Evolutionary conservation across 2,329 filamentous ascomycete species (phyloP).

Genomic region (Phaeosphaeriaceae sp.): DNA sequence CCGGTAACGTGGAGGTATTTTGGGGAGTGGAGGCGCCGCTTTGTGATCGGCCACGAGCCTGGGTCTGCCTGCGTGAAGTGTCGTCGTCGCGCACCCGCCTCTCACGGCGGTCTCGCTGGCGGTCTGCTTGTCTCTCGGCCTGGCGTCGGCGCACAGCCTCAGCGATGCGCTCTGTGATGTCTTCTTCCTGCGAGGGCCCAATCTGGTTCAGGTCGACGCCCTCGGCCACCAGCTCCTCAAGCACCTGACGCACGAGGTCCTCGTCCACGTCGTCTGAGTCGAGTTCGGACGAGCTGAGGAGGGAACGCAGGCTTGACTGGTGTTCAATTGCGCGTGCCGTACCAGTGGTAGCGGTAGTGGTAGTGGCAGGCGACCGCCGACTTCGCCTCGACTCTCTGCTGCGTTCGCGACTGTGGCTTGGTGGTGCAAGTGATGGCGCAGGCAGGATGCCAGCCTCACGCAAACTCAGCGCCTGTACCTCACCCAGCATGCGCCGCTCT

Average conservation of each 20-base stretch:
- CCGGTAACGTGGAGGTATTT: slow-evolving; percentile 29
- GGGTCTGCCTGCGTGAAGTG: slow-evolving; percentile 33
- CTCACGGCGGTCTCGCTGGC: slow-evolving; percentile 53
- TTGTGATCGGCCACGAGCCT: slow-evolving; percentile 39
- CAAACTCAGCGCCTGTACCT: slow-evolving; percentile 76
- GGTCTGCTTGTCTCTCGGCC: slow-evolving; percentile 65
- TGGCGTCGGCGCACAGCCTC: slow-evolving; percentile 84
- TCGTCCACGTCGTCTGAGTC: slow-evolving; percentile 81
- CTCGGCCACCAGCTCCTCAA: slow-evolving; percentile 85
- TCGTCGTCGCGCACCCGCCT: slow-evolving; percentile 40
- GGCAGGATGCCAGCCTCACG: slow-evolving; percentile 64
- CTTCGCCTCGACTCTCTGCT: slow-evolving; percentile 41
- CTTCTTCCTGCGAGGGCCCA: slow-evolving; percentile 82
- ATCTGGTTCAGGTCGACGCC: slow-evolving; percentile 89
- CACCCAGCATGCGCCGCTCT: slow-evolving; percentile 72
- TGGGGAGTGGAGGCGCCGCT: slow-evolving; percentile 45
- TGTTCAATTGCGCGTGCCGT: slow-evolving; percentile 74
- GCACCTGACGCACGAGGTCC: slow-evolving; percentile 87
- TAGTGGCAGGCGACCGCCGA: slow-evolving; percentile 26
- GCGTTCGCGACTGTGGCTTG: slow-evolving; percentile 47
- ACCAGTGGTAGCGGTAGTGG: slow-evolving; percentile 28
- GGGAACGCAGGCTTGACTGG: slow-evolving; percentile 83
- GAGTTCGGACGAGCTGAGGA: slow-evolving; percentile 80
- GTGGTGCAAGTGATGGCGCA: slow-evolving; percentile 37
- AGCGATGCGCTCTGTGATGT: slow-evolving; percentile 87